Evolutionary conservation across 495 filamentous ascomycete genomes (phyloP), one percentile per base, ranked within the genome.

Genomic region (Lophiostoma macrostomum): DNA sequence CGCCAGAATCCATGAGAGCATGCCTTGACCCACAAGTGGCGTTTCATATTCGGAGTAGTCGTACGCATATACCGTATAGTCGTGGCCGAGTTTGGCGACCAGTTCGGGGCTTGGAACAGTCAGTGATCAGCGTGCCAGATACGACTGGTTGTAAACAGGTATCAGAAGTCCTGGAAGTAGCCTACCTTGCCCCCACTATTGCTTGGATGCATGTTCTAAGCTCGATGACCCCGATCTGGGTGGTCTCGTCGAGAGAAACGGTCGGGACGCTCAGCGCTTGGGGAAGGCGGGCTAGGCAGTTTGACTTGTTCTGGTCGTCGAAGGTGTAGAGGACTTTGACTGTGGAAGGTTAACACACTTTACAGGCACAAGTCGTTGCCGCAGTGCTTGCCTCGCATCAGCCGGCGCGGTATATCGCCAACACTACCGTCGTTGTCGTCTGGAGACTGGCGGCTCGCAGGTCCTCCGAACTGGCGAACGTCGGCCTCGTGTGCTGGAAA

Each of bases 311-410:
- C 36, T 88, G 85, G 63, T 88, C 83, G 64, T 97, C 91, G 70
- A 97, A 97, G 18, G 91, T 94, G 69, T 98, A 98, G 32, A 93
- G 84, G 22, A 98, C 88, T 76, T 98, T 97, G 69, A 97, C 87
- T 89, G 66, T 50, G 16, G n/a, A n/a, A n/a, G n/a, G n/a, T n/a
- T n/a, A n/a, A n/a, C n/a, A n/a, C n/a, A n/a, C n/a, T n/a, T n/a
- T n/a, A 35, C 28, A 30, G n/a, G 7, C 1, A 13, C 14, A 7
- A 34, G 16, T 23, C n/a, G 16, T 5, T 22, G 2, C 25, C 14
- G 4, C 37, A 32, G 5, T 22, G 31, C 50, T n/a, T 50, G 56
- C 63, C 63, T 64, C 61, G 56, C 64, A 67, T 67, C 12, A 58
- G 50, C 40, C 64, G 37, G 31, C 57, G 53, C 18, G 59, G 60